phyloP scores from a whole-genome alignment of 257 asterid species.

The Jacaranda copaia region DNA sequence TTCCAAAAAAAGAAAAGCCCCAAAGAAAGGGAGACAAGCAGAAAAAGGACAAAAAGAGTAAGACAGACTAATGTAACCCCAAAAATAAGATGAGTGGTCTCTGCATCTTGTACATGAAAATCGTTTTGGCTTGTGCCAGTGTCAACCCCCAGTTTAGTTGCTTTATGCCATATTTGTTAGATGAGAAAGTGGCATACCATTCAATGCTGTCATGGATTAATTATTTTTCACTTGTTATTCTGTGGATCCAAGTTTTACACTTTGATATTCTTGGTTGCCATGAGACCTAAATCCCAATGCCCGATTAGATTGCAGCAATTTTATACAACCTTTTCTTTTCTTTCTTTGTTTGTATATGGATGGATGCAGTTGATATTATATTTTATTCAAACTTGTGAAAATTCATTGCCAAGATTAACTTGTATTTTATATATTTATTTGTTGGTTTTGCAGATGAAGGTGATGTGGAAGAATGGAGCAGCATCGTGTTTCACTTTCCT shows the following conservation, averaged over 20 bases:
- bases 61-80: background rate
- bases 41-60: background rate
- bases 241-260: background rate
- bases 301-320: background rate
- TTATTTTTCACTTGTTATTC: background rate
- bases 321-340: background rate
- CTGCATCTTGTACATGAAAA: background rate
- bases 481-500: slow-evolving; percentile 30
- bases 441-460: slow-evolving; percentile 48
- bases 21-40: background rate
- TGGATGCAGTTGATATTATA: background rate
- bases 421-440: background rate
- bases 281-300: slow-evolving; percentile 12
- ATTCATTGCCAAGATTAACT: slow-evolving; percentile 6
- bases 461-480: slow-evolving; percentile 38
- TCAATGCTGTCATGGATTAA: background rate
- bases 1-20: background rate
- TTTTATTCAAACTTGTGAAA: background rate
- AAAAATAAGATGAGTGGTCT: background rate
- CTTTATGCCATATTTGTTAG: no score
- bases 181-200: background rate
- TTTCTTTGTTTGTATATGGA: background rate
- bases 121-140: background rate
- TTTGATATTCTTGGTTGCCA: background rate
- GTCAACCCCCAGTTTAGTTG: background rate